Base-by-base conservation (phyloP, 371 early-diverging fungal species). In the Mortierella sp. region DNA sequence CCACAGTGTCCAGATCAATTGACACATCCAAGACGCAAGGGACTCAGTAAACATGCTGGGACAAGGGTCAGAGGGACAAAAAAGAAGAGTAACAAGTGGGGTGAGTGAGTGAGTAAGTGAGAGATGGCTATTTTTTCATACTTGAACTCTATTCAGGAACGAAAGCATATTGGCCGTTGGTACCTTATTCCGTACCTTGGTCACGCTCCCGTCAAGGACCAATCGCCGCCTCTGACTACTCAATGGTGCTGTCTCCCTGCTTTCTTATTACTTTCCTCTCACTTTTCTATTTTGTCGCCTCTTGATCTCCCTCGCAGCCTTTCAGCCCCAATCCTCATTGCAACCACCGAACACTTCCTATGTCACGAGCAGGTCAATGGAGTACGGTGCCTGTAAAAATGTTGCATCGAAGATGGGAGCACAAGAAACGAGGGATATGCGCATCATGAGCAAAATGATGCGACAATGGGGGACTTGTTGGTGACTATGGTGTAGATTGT, bases 171-270 rank as follows among this genome's bases (percentile, higher is more conserved):
- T 35, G 58, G 24, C 21, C 21, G 12, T 18, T 38, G 21, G 65
- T 65, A 65, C 38, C 65, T 65, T 7, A 18, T 38, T 65, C 12
- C 10, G 38, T 65, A 65, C 65, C 4, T 65, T 65, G 65, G 65
- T 65, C 65, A 65, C 65, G 65, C 65, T 38, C 38, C 65, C 38
- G 65, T 65, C 65, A 65, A 38, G 65, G 38, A 65, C 65, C 65
- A 65, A 65, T 65, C 65, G 65, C 65, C 16, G 41, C 21, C 24
- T 8, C 38, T 65, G 65, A 18, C 38, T 5, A 32, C 18, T 38
- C 38, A 65, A 18, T 38, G 21, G 21, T 35, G 35, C 12, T 60
- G 12, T 32, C 29, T 14, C n/a, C 11, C 16, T 32, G 32, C 38
- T 21, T 65, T 7, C 38, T 29, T 14, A n/a, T 7, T 65, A n/a